These are phyloP conservation scores for Neurospora sp. DNA, from an alignment of 495 filamentous ascomycete species.

Conservation along the genomic window DNA sequence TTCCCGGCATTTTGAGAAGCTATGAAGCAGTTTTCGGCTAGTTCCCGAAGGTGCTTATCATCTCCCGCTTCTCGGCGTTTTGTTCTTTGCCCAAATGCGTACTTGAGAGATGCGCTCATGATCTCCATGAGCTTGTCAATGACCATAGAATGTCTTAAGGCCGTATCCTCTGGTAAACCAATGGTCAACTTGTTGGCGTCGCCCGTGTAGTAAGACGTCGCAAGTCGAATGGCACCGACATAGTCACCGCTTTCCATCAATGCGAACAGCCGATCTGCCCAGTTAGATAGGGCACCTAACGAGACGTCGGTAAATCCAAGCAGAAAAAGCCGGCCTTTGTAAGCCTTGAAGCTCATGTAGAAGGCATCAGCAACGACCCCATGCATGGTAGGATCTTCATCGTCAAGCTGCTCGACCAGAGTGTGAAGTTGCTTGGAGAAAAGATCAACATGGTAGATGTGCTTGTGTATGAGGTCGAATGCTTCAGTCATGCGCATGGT, in stretches of 20 bases:
- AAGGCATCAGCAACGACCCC: conserved; percentile 96
- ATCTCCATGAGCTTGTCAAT: conserved; percentile 85
- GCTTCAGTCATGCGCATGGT: conserved; percentile 85
- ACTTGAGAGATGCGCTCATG: conserved; percentile 85
- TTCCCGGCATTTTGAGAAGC: conserved; percentile 70
- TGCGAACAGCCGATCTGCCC: conserved; percentile 94
- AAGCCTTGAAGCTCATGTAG: conserved; percentile 91
- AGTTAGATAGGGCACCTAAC: conserved; percentile 86
- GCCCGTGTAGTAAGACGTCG: conserved; percentile 84
- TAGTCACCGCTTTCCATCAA: conserved; percentile 94
- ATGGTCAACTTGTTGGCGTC: conserved; percentile 84
- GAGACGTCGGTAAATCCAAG: conserved; percentile 84
- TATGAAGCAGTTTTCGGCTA: conserved; percentile 74
- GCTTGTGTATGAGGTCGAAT: conserved; percentile 82
- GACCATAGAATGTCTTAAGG: conserved; percentile 67
- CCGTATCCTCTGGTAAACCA: conserved; percentile 80
- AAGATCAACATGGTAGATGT: conserved; percentile 82
- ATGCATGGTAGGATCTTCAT: conserved; percentile 82
- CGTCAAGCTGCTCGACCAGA: conserved; percentile 80
- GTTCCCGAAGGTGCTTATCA: conserved; percentile 56
- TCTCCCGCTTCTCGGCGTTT: conserved; percentile 43
- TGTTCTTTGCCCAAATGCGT: conserved; percentile 59
- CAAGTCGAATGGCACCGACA: conserved; percentile 79
- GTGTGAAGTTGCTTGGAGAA: conserved; percentile 74
- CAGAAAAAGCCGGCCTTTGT: conserved; percentile 88